Evolutionary conservation across 2,329 filamentous ascomycete species (phyloP), one percentile per base, ranked within the genome.

Genomic region (Penicillium italicum): DNA sequence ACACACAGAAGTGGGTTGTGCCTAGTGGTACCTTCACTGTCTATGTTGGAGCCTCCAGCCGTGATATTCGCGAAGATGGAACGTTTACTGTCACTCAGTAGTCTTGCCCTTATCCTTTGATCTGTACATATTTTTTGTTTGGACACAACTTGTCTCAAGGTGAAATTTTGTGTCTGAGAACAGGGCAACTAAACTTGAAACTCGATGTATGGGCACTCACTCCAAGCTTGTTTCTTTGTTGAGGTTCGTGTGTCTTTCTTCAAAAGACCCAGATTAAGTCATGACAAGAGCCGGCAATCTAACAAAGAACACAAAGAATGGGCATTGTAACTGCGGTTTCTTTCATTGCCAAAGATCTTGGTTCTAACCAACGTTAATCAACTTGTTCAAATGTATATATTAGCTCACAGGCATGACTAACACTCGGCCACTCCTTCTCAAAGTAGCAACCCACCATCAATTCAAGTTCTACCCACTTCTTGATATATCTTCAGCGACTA

Each of bases 1-100:
- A 31, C 20, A 48, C 24, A 14, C 69, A 74, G 58, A 61, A 68
- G 12, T 75, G 72, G 73, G 61, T 67, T 30, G 63, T 69, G 51
- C 67, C 55, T 3, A 51, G 48, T 28, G 66, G 66, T 3, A 49
- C 45, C 0, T 68, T 66, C 42, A 51, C 10, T n/a, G 58, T 69
- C 1, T 57, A 60, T 46, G 62, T 65, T 38, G 68, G 68, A 18
- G 55, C 42, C 24, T 66, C 62, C 8, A 60, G 56, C 34, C 37
- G 56, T 11, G 64, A 69, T 57, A 61, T 68, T 43, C 59, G 59
- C 4, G 33, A 42, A 9, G 11, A 57, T 14, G 51, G 42, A 1
- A 28, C 40, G 9, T 62, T 62, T 30, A 38, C 33, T 42, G 50
- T 57, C 14, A 2, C 18, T 24, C 5, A 45, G 20, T 45, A 8